phyloP scores from a whole-genome alignment of 306 rosid genomes.

The Psophocarpus tetragonolobus region DNA sequence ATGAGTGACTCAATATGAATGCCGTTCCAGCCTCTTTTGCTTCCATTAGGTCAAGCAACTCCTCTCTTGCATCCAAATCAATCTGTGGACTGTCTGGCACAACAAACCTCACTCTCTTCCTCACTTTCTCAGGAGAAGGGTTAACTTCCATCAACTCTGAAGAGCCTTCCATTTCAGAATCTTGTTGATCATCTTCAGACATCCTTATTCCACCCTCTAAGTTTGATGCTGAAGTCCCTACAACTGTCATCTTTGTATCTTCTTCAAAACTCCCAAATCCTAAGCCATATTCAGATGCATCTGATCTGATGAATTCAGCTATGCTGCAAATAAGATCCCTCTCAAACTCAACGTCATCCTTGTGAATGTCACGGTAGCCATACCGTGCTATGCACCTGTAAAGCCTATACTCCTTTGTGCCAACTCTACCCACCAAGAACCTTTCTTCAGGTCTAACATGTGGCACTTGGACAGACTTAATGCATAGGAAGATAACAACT shows the following conservation, averaged over 20 bases:
- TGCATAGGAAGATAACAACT: conserved; percentile 90
- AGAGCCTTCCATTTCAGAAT: conserved; percentile 41
- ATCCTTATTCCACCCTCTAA: conserved; percentile 58
- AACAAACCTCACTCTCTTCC: conserved; percentile 78
- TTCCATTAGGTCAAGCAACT: conserved; percentile 84
- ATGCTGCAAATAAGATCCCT: conserved; percentile 85
- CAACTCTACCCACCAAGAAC: conserved; percentile 96
- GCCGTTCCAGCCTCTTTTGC: conserved; percentile 98
- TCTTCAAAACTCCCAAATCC: conserved; percentile 49
- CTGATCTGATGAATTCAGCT: conserved; percentile 83
- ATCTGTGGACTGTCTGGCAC: conserved; percentile 77
- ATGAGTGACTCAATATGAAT: conserved; percentile 92
- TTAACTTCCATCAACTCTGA: conserved; percentile 71
- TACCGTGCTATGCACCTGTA: conserved; percentile 96
- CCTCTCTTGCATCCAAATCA: conserved; percentile 55
- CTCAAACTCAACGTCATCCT: conserved; percentile 86
- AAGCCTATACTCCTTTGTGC: conserved; percentile 86
- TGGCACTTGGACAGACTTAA: conserved; percentile 96
- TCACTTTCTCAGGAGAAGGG: conserved; percentile 53
- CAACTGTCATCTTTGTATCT: conserved; percentile 81
- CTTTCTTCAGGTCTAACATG: conserved; percentile 89
- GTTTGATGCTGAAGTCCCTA: conserved; percentile 76
- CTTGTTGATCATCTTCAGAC: conserved; percentile 56
- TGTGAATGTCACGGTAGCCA: conserved; percentile 87
- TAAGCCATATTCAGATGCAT: conserved; percentile 42